phyloP scores from a whole-genome alignment of 2,329 filamentous ascomycete species.

The Botryotinia calthae region DNA sequence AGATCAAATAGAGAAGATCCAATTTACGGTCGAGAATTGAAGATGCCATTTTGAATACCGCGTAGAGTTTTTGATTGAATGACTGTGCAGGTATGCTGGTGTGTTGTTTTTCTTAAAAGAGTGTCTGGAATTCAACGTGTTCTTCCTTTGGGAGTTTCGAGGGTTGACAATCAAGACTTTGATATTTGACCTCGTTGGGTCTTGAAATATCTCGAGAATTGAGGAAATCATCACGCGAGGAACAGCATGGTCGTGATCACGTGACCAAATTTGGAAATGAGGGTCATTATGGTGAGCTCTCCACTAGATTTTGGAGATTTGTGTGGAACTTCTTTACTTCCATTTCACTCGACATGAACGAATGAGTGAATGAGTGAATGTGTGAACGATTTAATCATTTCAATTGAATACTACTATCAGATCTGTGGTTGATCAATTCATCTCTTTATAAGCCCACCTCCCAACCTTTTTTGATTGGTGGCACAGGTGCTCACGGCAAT shows the following conservation, averaged over 20 bases:
- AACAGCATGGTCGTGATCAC: neutral
- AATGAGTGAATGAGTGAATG: neutral
- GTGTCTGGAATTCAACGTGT: no score
- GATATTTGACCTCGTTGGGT: neutral
- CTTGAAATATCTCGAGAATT: neutral
- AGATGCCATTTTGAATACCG: constrained; percentile 29
- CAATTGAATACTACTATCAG: neutral
- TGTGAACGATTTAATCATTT: neutral
- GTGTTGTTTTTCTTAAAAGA: no score
- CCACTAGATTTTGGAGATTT: neutral
- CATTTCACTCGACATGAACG: neutral
- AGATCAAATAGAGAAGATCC: constrained; percentile 49
- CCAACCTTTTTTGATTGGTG: constrained; percentile 40
- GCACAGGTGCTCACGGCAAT: constrained; percentile 52
- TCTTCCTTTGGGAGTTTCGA: neutral
- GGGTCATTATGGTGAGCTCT: neutral
- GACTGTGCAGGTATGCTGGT: fast-evolving
- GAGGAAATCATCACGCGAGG: neutral
- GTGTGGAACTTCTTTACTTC: neutral
- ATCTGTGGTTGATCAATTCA: neutral
- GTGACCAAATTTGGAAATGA: neutral
- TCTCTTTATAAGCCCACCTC: neutral
- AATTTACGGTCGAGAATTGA: constrained; percentile 36
- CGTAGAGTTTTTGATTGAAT: neutral
- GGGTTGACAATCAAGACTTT: neutral